phyloP scores from a whole-genome alignment of 75 land plant genomes.

The Isoetes taiwanensis region DNA sequence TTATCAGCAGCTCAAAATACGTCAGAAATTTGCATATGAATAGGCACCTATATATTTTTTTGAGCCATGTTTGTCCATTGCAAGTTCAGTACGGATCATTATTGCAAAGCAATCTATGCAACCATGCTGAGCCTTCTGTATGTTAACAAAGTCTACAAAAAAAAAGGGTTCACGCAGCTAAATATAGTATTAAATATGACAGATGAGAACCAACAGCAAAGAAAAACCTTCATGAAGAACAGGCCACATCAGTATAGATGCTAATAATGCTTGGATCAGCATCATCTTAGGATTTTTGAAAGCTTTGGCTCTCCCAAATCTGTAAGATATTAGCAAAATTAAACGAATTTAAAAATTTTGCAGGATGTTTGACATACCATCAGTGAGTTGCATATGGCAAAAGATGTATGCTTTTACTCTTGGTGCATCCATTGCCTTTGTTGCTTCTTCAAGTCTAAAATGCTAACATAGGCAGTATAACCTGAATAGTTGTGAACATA shows the following conservation, averaged over 20 bases:
- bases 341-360: neutral
- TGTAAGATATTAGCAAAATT: neutral
- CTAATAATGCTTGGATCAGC: neutral
- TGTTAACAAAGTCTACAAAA: conserved; percentile 11
- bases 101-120: conserved; percentile 77
- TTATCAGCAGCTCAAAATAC: neutral
- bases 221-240: neutral
- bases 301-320: neutral
- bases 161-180: neutral
- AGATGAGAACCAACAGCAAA: no score
- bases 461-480: neutral
- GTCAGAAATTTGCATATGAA: neutral
- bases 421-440: neutral
- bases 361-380: neutral
- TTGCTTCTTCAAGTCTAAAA: neutral
- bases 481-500: no score
- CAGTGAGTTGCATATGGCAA: neutral
- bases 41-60: conserved; percentile 1
- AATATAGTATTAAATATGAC: no score
- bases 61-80: conserved; percentile 6
- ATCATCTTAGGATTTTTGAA: neutral
- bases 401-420: neutral
- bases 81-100: conserved; percentile 52
- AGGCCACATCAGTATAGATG: neutral
- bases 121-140: conserved; percentile 65